These are phyloP conservation scores for Setaria italica DNA, from an alignment of 202 grass and related monocot species.

Conservation along the genomic window DNA sequence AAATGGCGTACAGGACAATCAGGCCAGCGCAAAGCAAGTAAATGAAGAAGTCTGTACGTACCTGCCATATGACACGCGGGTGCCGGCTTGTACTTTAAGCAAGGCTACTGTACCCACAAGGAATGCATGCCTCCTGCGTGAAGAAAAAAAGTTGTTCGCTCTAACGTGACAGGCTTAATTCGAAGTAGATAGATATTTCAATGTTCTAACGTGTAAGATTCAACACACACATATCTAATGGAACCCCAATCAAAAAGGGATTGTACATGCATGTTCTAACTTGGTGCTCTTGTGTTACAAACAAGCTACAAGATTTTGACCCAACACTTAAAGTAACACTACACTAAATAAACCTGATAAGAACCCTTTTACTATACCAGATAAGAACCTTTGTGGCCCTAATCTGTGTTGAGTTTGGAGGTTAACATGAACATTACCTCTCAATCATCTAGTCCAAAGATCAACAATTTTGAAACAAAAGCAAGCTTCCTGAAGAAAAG, in stretches of 20 bases:
- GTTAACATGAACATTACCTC: background rate
- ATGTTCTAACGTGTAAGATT: background rate
- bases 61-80: slow-evolving; percentile 14
- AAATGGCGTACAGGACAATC: too few relatives aligned
- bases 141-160: background rate
- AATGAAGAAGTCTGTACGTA: background rate
- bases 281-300: background rate
- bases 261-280: background rate
- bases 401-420: background rate
- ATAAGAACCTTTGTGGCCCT: background rate
- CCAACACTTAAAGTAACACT: background rate
- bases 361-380: too few relatives aligned
- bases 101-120: background rate
- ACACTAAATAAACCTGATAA: background rate
- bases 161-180: background rate
- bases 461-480: background rate
- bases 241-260: background rate
- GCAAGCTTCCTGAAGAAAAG: background rate
- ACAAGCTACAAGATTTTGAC: background rate
- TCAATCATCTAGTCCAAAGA: background rate
- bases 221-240: background rate
- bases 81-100: slow-evolving; percentile 18
- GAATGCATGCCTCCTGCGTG: background rate
- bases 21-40: background rate
- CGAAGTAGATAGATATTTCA: background rate